Conservation (phyloP, 179 eudicot species). For the Spergularia azorica region DNA sequence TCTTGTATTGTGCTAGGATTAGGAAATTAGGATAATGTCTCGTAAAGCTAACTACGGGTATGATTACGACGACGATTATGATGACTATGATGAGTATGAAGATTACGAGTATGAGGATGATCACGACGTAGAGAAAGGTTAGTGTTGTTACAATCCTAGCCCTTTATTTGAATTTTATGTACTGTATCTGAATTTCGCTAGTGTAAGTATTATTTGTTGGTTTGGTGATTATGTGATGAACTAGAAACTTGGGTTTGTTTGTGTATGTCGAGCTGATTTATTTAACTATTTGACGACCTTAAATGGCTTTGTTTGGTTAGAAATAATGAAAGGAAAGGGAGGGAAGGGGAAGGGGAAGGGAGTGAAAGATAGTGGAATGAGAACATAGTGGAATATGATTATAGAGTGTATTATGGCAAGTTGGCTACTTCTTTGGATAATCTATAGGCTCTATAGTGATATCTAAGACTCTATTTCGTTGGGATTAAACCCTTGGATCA, state of each 20-base stretch:
- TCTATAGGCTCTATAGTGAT: background rate
- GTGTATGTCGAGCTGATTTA: background rate
- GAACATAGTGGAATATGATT: no score
- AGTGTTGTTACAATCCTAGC: constrained; percentile 12
- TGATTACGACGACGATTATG: constrained; percentile 60
- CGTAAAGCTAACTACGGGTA: constrained; percentile 61
- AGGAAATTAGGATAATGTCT: constrained; percentile 51
- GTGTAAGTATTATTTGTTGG: background rate
- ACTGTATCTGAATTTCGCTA: background rate
- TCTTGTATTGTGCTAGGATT: constrained; percentile 17
- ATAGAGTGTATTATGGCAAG: background rate
- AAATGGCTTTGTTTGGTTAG: no score
- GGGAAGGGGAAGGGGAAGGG: no score
- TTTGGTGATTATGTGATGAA: background rate
- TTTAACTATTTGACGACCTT: no score
- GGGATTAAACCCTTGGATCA: background rate
- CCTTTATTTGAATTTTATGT: background rate
- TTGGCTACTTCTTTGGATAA: background rate
- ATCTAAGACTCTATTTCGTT: background rate
- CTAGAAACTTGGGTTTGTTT: background rate
- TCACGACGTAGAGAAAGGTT: constrained; percentile 43
- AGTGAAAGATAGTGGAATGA: no score
- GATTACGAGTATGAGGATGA: constrained; percentile 48
- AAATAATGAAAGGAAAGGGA: no score
- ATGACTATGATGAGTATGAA: constrained; percentile 56